Base-by-base conservation (phyloP, 805 yeast species). In the Candida alai region DNA sequence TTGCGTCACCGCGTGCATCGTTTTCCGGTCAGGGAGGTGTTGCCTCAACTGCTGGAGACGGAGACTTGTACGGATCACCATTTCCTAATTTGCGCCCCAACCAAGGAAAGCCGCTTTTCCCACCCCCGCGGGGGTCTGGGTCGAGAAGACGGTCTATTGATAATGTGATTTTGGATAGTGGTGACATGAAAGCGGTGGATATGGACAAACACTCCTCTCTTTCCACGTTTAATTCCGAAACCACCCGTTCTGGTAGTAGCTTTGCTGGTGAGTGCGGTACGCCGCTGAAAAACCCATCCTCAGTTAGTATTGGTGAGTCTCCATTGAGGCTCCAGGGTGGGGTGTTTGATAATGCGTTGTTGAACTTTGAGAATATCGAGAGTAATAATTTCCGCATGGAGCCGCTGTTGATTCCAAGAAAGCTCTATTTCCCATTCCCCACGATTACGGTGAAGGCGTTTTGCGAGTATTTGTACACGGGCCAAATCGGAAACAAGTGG, bases 401-500 rank as follows among this genome's bases (percentile, higher is more conserved):
- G 44, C 79, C 85, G 5, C 55, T 80, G 22, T 62, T 76, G 36
- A 68, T 80, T 23, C 93, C 94, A 11, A 65, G 94, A 40, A 68
- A 77, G 12, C 51, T 84, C 18, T 83, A 79, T 44, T 52, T 84
- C 42, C 93, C 94, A 3, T 81, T 79, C 58, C 54, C 78, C 2
- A 76, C 80, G 1, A 52, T 61, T 1, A 73, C 86, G 0, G 74
- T 82, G 11, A 68, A 68, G 36, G 87, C 87, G 2, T 73, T 83
- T 43, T 64, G 80, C 18, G 93, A 84, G 49, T 84, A 77, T 52
- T 63, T 84, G 36, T 82, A 80, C 48, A 84, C 89, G 4, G 94
- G 93, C 1, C 88, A 83, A 54, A 74, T 84, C 15, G 86, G 86
- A 17, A 76, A 80, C 34, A 79, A 74, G 45, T 83, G 90, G 90